These are phyloP conservation scores for Tulasnella sp. DNA, from an alignment of 768 basidiomycete genomes.

Conservation along the genomic window DNA sequence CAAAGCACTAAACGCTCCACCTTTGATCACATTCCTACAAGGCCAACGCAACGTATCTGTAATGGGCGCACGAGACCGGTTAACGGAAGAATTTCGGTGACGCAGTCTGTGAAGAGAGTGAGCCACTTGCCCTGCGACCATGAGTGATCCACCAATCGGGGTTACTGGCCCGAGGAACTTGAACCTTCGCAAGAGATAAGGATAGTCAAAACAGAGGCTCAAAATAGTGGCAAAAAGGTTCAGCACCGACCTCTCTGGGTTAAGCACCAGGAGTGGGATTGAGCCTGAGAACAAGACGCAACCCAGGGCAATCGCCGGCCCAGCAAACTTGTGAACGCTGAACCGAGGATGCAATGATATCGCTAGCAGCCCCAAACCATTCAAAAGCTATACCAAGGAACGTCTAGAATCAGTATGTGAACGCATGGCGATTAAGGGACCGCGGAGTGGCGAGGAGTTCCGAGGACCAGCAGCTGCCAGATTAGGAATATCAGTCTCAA, in stretches of 20 bases:
- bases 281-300: conserved; percentile 59
- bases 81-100: conserved; percentile 16
- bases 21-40: conserved; percentile 36
- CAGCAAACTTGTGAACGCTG: conserved; percentile 56
- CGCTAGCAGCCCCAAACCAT: conserved; percentile 61
- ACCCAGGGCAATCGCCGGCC: conserved; percentile 60
- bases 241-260: conserved; percentile 42
- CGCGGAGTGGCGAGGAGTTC: background rate
- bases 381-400: conserved; percentile 50
- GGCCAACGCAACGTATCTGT: conserved; percentile 53
- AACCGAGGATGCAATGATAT: conserved; percentile 63
- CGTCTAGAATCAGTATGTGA: conserved; percentile 31
- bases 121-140: conserved; percentile 61
- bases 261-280: conserved; percentile 54
- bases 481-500: background rate
- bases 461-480: too few relatives aligned
- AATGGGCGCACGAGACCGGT: background rate
- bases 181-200: conserved; percentile 37
- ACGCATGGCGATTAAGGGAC: background rate
- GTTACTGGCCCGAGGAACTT: conserved; percentile 60
- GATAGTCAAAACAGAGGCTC: background rate
- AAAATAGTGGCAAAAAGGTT: background rate
- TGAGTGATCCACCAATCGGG: conserved; percentile 57
- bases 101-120: background rate
- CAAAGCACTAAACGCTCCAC: background rate